Evolutionary conservation across 768 basidiomycete genomes (phyloP).

Genomic region (Boletus bicolor): DNA sequence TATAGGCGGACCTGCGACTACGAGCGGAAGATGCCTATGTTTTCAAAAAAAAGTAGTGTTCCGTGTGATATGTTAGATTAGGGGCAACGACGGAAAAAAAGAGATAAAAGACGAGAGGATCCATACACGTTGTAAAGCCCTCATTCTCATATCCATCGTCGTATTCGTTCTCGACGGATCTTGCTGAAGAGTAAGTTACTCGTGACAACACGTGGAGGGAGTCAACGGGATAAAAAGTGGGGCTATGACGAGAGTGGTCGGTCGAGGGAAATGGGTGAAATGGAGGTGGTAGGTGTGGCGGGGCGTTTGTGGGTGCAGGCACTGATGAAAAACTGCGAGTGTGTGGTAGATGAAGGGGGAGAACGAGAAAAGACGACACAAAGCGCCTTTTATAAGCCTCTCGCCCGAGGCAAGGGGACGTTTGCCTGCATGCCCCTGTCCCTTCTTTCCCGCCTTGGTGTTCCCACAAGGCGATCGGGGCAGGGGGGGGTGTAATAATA

Average conservation of each 20-base stretch:
- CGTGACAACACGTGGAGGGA: neutral
- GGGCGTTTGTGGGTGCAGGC: neutral
- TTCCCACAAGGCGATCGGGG: conserved; percentile 19
- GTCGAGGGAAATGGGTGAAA: neutral
- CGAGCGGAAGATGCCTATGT: conserved; percentile 8
- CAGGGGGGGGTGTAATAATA: neutral
- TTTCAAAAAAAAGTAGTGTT: too few relatives aligned
- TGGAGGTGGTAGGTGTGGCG: neutral
- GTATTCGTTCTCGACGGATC: neutral
- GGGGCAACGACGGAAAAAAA: neutral
- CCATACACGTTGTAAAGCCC: conserved; percentile 10
- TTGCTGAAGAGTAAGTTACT: neutral
- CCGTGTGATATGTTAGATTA: neutral
- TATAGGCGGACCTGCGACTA: conserved; percentile 13
- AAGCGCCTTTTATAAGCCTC: conserved; percentile 12
- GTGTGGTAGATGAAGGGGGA: neutral
- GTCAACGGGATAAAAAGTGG: neutral
- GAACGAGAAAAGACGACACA: neutral
- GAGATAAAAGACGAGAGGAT: neutral
- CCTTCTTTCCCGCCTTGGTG: neutral
- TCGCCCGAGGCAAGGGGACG: conserved; percentile 9
- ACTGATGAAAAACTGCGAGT: neutral
- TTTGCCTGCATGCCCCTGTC: neutral
- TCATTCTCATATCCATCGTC: conserved; percentile 10
- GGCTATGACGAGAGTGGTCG: neutral